Conservation (phyloP, 2,329 filamentous ascomycete species). For the Penicillium sp. region DNA sequence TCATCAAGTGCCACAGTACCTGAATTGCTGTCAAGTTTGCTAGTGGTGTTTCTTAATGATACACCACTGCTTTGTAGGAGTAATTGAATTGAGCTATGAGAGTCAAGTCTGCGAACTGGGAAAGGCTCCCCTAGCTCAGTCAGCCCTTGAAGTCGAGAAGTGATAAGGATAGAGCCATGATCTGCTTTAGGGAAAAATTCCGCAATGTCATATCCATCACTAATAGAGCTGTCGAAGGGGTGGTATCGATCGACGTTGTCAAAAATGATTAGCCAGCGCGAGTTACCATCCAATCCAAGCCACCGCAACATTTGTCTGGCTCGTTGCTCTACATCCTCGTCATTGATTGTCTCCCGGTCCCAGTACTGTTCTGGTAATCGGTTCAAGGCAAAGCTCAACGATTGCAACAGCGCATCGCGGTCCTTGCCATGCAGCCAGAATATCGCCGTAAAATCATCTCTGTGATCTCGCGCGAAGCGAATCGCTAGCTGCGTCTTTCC, state of each 20-base stretch:
- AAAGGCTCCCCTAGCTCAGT: slow-evolving; percentile 37
- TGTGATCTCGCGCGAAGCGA: no score
- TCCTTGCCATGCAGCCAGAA: no score
- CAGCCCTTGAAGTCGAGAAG: slow-evolving; percentile 36
- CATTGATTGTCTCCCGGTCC: not conserved
- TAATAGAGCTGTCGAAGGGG: slow-evolving; percentile 5
- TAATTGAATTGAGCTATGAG: slow-evolving; percentile 9
- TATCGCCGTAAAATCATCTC: no score
- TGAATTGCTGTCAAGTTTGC: slow-evolving; percentile 4
- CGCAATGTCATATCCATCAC: slow-evolving; percentile 29
- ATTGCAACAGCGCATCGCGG: no score
- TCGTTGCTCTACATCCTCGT: slow-evolving; percentile 18
- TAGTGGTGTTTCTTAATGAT: not conserved
- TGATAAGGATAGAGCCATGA: slow-evolving; percentile 47
- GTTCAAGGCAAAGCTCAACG: no score
- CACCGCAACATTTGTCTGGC: slow-evolving; percentile 16
- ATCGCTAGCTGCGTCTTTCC: no score
- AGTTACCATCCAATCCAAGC: slow-evolving; percentile 17
- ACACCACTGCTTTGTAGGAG: slow-evolving; percentile 17
- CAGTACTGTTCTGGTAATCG: slow-evolving; percentile 4
- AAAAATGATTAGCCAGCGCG: slow-evolving; percentile 27
- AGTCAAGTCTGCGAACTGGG: slow-evolving; percentile 34
- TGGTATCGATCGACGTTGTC: slow-evolving; percentile 14
- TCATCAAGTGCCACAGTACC: slow-evolving; percentile 4
- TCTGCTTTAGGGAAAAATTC: slow-evolving; percentile 33